Conservation (phyloP, 306 rosid species). For the Ochetophila trinervis region DNA sequence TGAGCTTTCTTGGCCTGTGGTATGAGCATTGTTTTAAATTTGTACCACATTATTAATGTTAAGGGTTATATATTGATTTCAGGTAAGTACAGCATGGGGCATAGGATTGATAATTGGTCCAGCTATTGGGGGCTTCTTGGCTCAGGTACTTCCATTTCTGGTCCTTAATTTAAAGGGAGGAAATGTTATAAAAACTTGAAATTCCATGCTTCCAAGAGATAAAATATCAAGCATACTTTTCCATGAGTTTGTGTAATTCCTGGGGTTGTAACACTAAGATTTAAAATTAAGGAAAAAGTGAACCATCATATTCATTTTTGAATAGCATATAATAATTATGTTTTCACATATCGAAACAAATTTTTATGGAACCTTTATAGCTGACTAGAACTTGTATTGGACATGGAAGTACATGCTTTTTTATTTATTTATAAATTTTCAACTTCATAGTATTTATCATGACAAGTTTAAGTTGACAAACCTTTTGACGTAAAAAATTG, state of each 20-base stretch:
- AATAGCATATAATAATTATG: not conserved
- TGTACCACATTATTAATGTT: conserved; percentile 1
- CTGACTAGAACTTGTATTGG: too few species aligned
- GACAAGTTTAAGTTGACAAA: too few species aligned
- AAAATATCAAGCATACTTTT: not conserved
- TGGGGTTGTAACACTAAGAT: not conserved
- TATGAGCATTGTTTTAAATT: conserved; percentile 2
- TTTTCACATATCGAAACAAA: not conserved
- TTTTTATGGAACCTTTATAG: too few species aligned
- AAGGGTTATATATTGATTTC: conserved; percentile 23
- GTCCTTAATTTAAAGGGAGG: not conserved
- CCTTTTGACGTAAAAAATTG: too few species aligned
- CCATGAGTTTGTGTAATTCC: not conserved
- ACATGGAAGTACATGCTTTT: too few species aligned
- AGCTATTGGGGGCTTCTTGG: conserved; percentile 82
- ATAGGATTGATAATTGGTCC: conserved; percentile 81
- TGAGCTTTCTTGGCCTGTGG: conserved; percentile 32
- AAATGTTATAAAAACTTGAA: conserved; percentile 1
- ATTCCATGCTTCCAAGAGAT: not conserved
- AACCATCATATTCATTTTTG: not conserved
- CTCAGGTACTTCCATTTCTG: conserved; percentile 58
- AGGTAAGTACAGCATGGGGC: conserved; percentile 84
- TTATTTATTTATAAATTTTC: too few species aligned
- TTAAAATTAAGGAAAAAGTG: too few species aligned
- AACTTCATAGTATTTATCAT: too few species aligned